These are phyloP conservation scores for Hordeum vulgare DNA, from an alignment of 176 grass and related monocot species.

Conservation along the genomic window DNA sequence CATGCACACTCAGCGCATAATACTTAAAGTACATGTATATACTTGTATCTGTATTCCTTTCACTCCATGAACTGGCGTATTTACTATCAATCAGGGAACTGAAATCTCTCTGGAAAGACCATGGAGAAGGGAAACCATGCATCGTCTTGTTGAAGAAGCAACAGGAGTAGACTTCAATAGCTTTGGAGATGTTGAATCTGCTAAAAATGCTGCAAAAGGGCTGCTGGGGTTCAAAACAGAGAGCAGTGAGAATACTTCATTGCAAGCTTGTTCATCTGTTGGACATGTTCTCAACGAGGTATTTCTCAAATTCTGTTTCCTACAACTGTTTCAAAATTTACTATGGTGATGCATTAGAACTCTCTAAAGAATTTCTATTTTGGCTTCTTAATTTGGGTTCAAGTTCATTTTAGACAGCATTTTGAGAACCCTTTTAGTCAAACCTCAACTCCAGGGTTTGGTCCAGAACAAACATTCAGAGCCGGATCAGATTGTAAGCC, in stretches of 20 bases:
- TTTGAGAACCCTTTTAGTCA: background rate
- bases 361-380: background rate
- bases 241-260: constrained; percentile 34
- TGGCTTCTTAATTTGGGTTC: background rate
- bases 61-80: constrained; percentile 9
- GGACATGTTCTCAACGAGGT: constrained; percentile 98
- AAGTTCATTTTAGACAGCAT: background rate
- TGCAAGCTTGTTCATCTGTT: constrained; percentile 67
- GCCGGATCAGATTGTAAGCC: background rate
- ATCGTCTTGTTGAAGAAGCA: constrained; percentile 91
- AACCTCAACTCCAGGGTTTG: background rate
- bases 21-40: background rate
- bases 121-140: constrained; percentile 97
- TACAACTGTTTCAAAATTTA: background rate
- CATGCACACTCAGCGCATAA: background rate
- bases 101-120: constrained; percentile 82
- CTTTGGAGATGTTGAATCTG: constrained; percentile 58
- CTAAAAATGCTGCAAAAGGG: constrained; percentile 53
- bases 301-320: constrained; percentile 15
- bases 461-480: background rate
- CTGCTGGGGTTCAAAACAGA: constrained; percentile 45
- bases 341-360: background rate
- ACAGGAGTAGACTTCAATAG: constrained; percentile 79
- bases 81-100: constrained; percentile 62
- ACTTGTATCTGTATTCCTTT: background rate